A percentile compares a stretch with the other conserved stretches of the same genome.
Evolutionary conservation across 768 basidiomycete genomes (phyloP).

Genomic region (Suillus spraguei): DNA sequence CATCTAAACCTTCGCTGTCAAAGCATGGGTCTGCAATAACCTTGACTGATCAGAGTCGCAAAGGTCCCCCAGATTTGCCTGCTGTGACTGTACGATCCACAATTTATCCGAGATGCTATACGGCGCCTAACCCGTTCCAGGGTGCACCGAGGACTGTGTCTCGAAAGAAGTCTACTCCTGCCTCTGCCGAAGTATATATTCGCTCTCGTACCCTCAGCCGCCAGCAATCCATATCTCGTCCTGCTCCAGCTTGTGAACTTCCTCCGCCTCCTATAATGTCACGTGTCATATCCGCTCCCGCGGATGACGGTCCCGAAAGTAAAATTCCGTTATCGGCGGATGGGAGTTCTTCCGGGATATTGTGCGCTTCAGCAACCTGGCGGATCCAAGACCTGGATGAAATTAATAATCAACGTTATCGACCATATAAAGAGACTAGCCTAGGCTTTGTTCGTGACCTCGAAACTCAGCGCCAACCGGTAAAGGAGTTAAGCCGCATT

Average conservation of each 20-base stretch:
- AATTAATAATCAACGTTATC: slow-evolving; percentile 29
- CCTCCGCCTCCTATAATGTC: slow-evolving; percentile 48
- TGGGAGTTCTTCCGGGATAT: slow-evolving; percentile 31
- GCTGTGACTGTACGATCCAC: slow-evolving; percentile 38
- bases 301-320: slow-evolving; percentile 10
- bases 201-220: slow-evolving; percentile 42
- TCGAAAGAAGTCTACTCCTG: slow-evolving; percentile 13
- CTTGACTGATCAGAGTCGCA: slow-evolving; percentile 34
- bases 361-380: slow-evolving; percentile 45
- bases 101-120: slow-evolving; percentile 52
- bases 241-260: slow-evolving; percentile 34
- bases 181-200: slow-evolving; percentile 13
- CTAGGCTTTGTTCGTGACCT: slow-evolving; percentile 10
- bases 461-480: slow-evolving; percentile 4
- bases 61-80: slow-evolving; percentile 32
- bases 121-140: slow-evolving; percentile 39
- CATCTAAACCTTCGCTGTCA: slow-evolving; percentile 17
- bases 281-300: slow-evolving; percentile 19
- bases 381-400: slow-evolving; percentile 32
- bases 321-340: slow-evolving; percentile 15
- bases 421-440: slow-evolving; percentile 31
- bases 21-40: slow-evolving; percentile 36
- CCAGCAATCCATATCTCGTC: slow-evolving; percentile 44
- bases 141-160: slow-evolving; percentile 35
- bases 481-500: background rate